A percentile compares a stretch with the other conserved stretches of the same genome.
These are phyloP conservation scores for Sideroxylon spinosum DNA, from an alignment of 179 eudicot species.

Conservation along the genomic window DNA sequence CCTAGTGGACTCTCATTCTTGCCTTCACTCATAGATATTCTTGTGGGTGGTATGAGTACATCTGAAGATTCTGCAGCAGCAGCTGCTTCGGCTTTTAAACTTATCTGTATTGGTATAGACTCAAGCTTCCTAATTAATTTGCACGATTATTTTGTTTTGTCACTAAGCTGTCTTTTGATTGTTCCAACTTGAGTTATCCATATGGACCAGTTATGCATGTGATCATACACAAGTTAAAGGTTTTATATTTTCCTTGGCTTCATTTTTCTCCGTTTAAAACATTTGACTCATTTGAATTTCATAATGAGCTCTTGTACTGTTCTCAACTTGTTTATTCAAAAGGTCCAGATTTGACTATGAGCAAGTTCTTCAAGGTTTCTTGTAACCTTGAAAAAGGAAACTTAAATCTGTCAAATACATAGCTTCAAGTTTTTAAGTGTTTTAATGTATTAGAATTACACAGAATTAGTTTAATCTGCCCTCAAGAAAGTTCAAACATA, in stretches of 20 bases:
- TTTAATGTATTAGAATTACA: too few relatives aligned
- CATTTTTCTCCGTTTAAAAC: not conserved
- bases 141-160: not conserved
- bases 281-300: not conserved
- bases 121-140: constrained; percentile 2
- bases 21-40: constrained; percentile 83
- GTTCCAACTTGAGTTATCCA: not conserved
- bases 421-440: too few relatives aligned
- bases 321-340: not conserved
- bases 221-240: not conserved
- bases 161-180: not conserved
- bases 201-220: not conserved
- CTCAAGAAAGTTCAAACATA: too few relatives aligned
- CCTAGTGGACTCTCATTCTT: constrained; percentile 70
- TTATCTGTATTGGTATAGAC: constrained; percentile 78
- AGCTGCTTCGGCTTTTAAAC: constrained; percentile 90
- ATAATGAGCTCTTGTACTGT: not conserved
- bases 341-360: too few relatives aligned
- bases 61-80: constrained; percentile 98
- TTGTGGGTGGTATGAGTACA: constrained; percentile 88
- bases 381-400: too few relatives aligned
- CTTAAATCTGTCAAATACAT: too few relatives aligned
- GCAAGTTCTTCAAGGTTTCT: too few relatives aligned
- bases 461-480: too few relatives aligned
- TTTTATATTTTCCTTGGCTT: not conserved